phyloP scores from a whole-genome alignment of 345 rosid species.

The Anastatica hierochuntica region DNA sequence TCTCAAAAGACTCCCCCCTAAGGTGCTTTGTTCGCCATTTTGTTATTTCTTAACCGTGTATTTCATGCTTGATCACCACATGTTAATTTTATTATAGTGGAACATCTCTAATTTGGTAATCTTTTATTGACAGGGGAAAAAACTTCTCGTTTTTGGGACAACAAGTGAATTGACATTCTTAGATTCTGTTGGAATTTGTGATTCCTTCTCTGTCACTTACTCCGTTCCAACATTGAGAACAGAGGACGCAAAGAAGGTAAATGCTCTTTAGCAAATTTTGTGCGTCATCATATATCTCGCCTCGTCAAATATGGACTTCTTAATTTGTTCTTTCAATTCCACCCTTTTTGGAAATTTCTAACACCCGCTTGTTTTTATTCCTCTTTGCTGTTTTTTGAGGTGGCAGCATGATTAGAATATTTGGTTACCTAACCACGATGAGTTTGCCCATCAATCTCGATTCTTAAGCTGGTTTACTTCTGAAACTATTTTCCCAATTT shows the following conservation, averaged over 20 bases:
- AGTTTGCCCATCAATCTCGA: background rate
- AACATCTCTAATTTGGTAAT: conserved; percentile 2
- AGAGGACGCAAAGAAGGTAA: conserved; percentile 80
- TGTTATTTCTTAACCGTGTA: background rate
- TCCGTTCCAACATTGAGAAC: conserved; percentile 59
- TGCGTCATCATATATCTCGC: conserved; percentile 2
- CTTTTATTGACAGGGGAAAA: conserved; percentile 55
- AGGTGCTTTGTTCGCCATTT: conserved; percentile 36
- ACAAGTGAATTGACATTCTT: conserved; percentile 80
- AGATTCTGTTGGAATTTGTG: conserved; percentile 65
- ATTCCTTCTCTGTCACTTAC: conserved; percentile 69
- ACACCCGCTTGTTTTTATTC: no score
- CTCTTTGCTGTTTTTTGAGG: background rate
- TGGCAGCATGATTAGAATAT: background rate
- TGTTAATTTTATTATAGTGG: background rate
- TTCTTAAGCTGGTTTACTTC: background rate
- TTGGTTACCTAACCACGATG: background rate
- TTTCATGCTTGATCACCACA: background rate
- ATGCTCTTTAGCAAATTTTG: background rate
- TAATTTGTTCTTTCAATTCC: background rate
- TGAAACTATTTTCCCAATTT: background rate
- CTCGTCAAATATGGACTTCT: background rate
- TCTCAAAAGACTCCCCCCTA: conserved; percentile 89
- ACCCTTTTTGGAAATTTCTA: background rate
- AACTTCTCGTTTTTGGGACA: conserved; percentile 85